Evolutionary conservation across 352 stramenopile genomes (phyloP), one percentile per base, ranked within the genome.

Genomic region (Phytophthora lateralis): DNA sequence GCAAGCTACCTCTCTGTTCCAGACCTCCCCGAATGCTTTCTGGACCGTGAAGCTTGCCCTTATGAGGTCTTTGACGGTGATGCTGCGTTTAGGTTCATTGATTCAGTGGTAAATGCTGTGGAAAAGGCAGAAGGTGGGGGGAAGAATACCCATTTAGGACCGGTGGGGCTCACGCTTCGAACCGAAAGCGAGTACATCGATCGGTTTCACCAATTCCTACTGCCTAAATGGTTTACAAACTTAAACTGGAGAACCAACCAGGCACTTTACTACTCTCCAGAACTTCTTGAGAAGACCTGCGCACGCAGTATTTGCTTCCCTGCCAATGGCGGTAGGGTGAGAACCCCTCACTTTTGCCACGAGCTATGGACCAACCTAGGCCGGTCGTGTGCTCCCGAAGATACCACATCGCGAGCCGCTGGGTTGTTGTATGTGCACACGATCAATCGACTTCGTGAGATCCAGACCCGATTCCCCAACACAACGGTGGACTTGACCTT

Each of bases 141-240:
- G 0, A 49, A 50, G 6, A 51, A 30, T 9, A 41, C 15, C 0
- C 15, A 45, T 10, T 21, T 2, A n/a, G 46, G 45, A 2, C 55
- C 62, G 0, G n/a, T 53, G 27, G 43, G n/a, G 2, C 12, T 70
- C 4, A 62, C 27, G 10, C 29, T 76, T 7, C 68, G 68, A 1
- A 67, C 68, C 0, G 55, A 75, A 43, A 71, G 46, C 18, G 44
- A 58, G 9, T 85, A 60, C 10, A 42, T 73, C 26, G 73, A 85
- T 17, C 73, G 73, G 2, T 15, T 85, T n/a, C 70, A 85, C 41
- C 60, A 85, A 7, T 76, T 69, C 38, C 12, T 75, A 37, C 45
- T 80, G 2, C 68, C 76, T 1, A 63, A 32, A 4, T 49, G 76
- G 35, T 85, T 80, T 38, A 32, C 32, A 2, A 70, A 52, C 15